phyloP scores from a whole-genome alignment of 352 stramenopile genomes.

The Globisporangium viniferum region DNA sequence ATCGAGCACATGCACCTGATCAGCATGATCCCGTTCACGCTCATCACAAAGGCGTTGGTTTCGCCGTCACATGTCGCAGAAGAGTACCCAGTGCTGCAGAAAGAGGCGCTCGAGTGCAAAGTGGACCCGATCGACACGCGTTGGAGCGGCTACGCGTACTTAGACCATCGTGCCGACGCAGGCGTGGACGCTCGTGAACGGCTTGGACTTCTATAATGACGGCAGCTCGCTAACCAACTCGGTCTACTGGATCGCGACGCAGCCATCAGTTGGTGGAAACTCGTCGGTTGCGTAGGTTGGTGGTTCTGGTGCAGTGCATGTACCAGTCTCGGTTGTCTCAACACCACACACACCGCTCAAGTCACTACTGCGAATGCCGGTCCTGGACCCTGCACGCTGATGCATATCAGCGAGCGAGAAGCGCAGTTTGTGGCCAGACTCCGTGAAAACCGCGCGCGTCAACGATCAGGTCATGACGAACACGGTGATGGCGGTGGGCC shows the following conservation, averaged over 20 bases:
- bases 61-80: conserved; percentile 61
- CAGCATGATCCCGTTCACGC: conserved; percentile 91
- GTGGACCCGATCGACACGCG: conserved; percentile 64
- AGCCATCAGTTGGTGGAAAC: conserved; percentile 18
- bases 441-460: too few species aligned
- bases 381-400: too few species aligned
- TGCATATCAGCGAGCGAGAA: too few species aligned
- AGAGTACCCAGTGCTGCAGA: conserved; percentile 75
- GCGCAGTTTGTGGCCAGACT: too few species aligned
- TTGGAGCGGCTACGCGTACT: conserved; percentile 83
- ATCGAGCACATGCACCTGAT: conserved; percentile 88
- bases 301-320: too few species aligned
- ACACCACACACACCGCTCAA: too few species aligned
- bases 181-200: conserved; percentile 69
- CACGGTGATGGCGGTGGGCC: too few species aligned
- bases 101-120: conserved; percentile 61
- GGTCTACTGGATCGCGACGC: conserved; percentile 88
- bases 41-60: conserved; percentile 76
- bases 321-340: too few species aligned
- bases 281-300: background rate
- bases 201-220: conserved; percentile 81
- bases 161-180: conserved; percentile 68
- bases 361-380: too few species aligned
- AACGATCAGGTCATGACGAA: too few species aligned
- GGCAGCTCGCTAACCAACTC: conserved; percentile 87